phyloP scores from a whole-genome alignment of 495 filamentous ascomycete species.

The Penicillium paradoxum region DNA sequence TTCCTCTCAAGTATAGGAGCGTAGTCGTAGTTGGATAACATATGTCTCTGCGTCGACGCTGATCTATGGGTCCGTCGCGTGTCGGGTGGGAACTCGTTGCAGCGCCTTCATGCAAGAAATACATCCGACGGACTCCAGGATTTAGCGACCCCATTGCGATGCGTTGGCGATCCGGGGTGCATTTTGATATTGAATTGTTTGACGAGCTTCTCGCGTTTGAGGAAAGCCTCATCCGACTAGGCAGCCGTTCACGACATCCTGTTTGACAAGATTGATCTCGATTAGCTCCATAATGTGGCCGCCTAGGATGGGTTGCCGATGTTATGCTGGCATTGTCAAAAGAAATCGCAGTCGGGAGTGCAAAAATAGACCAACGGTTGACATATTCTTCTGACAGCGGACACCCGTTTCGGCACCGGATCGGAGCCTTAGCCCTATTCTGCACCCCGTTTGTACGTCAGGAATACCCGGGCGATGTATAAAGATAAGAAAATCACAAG shows the following conservation, averaged over 20 bases:
- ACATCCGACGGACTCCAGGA: not conserved
- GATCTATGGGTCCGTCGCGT: not conserved
- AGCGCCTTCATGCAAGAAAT: not conserved
- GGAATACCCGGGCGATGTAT: no score
- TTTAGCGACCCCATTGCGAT: conserved; percentile 6
- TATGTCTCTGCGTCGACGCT: not conserved
- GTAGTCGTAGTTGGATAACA: no score
- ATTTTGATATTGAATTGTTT: not conserved
- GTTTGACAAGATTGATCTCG: no score
- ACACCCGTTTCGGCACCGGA: not conserved
- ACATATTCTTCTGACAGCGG: no score
- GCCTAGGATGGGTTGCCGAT: no score
- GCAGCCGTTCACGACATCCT: not conserved
- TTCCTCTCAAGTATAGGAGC: no score
- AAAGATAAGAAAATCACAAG: not conserved
- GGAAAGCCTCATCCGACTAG: not conserved
- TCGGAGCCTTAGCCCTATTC: not conserved
- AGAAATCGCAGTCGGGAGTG: no score
- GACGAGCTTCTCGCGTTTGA: not conserved
- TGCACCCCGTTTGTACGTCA: not conserved
- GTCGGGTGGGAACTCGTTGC: not conserved
- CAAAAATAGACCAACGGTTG: no score
- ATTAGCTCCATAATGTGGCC: no score
- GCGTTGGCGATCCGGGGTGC: conserved; percentile 5
- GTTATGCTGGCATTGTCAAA: no score